Evolutionary conservation across 805 yeast genomes (phyloP).

Genomic region (Saccharomycopsis selenospora): DNA sequence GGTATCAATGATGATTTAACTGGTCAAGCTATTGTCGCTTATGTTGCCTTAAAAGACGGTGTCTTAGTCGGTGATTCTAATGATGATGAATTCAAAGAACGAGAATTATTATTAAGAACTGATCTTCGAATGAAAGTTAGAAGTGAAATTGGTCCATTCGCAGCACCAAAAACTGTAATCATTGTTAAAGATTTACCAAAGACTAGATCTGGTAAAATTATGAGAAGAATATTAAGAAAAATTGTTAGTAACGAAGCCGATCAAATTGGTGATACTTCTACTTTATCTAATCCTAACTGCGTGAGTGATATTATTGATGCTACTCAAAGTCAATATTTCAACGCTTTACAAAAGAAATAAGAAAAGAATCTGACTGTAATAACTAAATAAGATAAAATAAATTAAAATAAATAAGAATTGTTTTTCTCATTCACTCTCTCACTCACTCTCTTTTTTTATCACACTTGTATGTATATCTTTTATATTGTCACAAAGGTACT

Average conservation of each 20-base stretch:
- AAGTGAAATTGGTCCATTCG: slow-evolving; percentile 78
- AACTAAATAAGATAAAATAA: no score
- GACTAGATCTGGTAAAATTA: slow-evolving; percentile 97
- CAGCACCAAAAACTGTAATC: slow-evolving; percentile 81
- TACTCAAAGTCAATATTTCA: slow-evolving; percentile 41
- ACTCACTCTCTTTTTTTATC: no score
- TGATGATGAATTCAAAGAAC: slow-evolving; percentile 46
- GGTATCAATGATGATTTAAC: slow-evolving; percentile 93
- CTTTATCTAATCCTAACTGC: slow-evolving; percentile 78
- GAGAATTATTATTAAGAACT: slow-evolving; percentile 49
- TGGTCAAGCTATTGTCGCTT: slow-evolving; percentile 96
- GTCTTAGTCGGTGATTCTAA: slow-evolving; percentile 27
- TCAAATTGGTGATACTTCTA: slow-evolving; percentile 85
- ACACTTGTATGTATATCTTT: no score
- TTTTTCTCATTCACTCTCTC: no score
- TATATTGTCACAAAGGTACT: no score
- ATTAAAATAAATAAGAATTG: no score
- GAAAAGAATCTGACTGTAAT: no score
- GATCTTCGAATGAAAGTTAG: slow-evolving; percentile 84
- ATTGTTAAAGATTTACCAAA: slow-evolving; percentile 91
- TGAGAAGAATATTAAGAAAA: slow-evolving; percentile 96
- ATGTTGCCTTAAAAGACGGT: slow-evolving; percentile 69
- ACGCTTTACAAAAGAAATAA: slow-evolving; percentile 8
- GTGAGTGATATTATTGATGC: slow-evolving; percentile 71
- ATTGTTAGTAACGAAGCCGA: slow-evolving; percentile 88